These are phyloP conservation scores for Fusarium tuaranense DNA, from an alignment of 2,329 filamentous ascomycete species.

Conservation along the genomic window DNA sequence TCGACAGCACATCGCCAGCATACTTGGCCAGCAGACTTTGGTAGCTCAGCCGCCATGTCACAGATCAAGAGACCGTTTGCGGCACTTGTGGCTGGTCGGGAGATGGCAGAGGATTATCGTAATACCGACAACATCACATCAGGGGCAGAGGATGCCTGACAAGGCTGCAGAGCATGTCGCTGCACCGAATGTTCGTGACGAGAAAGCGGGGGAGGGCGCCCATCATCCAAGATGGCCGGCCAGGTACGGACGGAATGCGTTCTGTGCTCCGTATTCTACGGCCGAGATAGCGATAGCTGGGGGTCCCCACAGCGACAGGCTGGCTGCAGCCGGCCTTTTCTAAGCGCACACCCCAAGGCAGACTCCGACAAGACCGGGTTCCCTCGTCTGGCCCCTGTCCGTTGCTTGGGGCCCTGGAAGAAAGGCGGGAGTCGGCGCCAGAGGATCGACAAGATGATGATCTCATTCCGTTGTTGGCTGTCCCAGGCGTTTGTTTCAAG, in stretches of 20 bases:
- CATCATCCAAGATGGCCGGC: conserved; percentile 21
- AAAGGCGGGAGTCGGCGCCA: conserved; percentile 45
- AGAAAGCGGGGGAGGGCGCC: conserved; percentile 40
- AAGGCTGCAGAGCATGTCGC: conserved; percentile 43
- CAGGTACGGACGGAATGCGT: conserved; percentile 31
- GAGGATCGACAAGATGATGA: conserved; percentile 46
- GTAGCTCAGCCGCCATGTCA: conserved; percentile 2
- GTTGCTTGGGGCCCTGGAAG: conserved; percentile 38
- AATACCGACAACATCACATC: conserved; percentile 14
- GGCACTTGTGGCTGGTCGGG: background rate
- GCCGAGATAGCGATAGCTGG: conserved; percentile 42
- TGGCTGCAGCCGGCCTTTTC: conserved; percentile 23
- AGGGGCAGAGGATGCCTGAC: conserved; percentile 28
- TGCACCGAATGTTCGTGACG: conserved; percentile 36
- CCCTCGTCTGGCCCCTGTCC: conserved; percentile 28
- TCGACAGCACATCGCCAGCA: conserved; percentile 16
- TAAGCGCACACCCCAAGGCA: conserved; percentile 34
- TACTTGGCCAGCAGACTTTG: conserved; percentile 21
- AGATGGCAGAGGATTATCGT: conserved; percentile 2
- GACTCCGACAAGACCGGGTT: conserved; percentile 12
- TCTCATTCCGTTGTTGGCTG: conserved; percentile 45
- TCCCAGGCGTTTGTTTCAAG: conserved; percentile 47
- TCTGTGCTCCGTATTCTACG: conserved; percentile 38
- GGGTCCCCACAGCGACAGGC: conserved; percentile 35
- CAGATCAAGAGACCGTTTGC: conserved; percentile 1